A percentile compares a stretch with the other conserved stretches of the same genome.
Evolutionary conservation across 2,329 filamentous ascomycete genomes (phyloP).

Genomic region (Hypoxylon sp.): DNA sequence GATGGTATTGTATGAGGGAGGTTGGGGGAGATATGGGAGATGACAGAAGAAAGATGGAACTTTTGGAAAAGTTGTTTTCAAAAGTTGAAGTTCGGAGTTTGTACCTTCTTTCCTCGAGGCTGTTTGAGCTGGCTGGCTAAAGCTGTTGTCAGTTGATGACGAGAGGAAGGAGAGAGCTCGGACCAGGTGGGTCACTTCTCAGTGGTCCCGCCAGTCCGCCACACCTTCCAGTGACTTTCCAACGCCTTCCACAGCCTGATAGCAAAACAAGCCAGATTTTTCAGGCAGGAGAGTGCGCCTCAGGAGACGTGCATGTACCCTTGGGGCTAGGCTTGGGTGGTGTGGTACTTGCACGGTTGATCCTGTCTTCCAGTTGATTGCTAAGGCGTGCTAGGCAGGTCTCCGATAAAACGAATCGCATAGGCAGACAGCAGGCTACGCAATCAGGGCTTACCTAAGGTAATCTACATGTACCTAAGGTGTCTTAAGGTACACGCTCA

Average conservation of each 20-base stretch:
- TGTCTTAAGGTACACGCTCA: too few relatives aligned
- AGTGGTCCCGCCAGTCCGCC: conserved; percentile 20
- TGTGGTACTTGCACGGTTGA: too few relatives aligned
- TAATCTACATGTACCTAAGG: conserved; percentile 22
- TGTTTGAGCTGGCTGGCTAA: conserved; percentile 36
- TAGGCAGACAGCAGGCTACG: conserved; percentile 35
- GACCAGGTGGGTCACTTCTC: conserved; percentile 33
- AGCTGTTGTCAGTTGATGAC: too few relatives aligned
- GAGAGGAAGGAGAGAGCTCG: conserved; percentile 35
- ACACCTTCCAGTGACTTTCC: conserved; percentile 34
- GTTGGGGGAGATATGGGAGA: conserved; percentile 11
- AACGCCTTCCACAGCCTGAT: conserved; percentile 25
- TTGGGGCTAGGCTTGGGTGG: too few relatives aligned
- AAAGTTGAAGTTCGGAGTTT: conserved; percentile 32
- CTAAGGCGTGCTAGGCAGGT: conserved; percentile 18
- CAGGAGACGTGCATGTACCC: too few relatives aligned
- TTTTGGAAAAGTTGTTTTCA: conserved; percentile 15
- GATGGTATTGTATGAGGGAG: conserved; percentile 16
- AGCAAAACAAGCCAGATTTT: conserved; percentile 31
- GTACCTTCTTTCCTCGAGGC: conserved; percentile 13
- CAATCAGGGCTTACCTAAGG: conserved; percentile 32
- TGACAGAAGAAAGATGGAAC: conserved; percentile 20
- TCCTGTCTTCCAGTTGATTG: neutral
- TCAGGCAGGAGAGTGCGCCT: too few relatives aligned
- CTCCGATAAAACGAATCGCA: conserved; percentile 22